Percentiles rank a stretch among this genome's conserved stretches.
phyloP scores from a whole-genome alignment of 73 alveolate species.

The Tetrahymena borealis region DNA sequence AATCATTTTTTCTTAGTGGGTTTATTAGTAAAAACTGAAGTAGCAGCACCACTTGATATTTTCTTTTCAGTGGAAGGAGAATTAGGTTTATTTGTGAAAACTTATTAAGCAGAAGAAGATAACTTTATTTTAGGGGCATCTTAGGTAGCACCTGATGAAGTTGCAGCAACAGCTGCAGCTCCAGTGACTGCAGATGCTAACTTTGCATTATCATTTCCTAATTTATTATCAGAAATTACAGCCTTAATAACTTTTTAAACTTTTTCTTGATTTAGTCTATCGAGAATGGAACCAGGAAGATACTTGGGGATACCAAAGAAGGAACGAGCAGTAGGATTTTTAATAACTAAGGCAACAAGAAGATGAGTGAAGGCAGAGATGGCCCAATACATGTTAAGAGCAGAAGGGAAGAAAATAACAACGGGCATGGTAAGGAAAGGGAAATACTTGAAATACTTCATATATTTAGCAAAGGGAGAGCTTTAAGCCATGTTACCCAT shows the following conservation, averaged over 20 bases:
- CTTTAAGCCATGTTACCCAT: conserved; percentile 46
- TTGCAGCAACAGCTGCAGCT: not conserved
- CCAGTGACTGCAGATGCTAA: not conserved
- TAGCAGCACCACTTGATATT: not conserved
- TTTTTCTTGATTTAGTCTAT: conserved; percentile 19
- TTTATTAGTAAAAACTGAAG: not conserved
- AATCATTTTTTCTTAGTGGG: not conserved
- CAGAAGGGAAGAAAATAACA: conserved; percentile 83
- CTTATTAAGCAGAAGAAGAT: not conserved
- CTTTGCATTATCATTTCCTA: not conserved
- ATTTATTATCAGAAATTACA: not conserved
- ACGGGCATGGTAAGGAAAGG: conserved; percentile 69
- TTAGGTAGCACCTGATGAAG: not conserved
- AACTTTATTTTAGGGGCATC: not conserved
- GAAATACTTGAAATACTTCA: conserved; percentile 54
- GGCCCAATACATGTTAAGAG: conserved; percentile 75
- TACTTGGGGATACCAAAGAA: conserved; percentile 67
- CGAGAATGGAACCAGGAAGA: conserved; percentile 78
- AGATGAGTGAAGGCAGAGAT: conserved; percentile 53
- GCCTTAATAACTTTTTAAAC: conserved; percentile 17
- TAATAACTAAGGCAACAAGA: conserved; percentile 39
- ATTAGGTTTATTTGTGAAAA: not conserved
- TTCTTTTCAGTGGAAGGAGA: not conserved
- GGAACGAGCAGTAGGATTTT: not conserved
- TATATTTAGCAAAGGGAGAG: conserved; percentile 29